Base-by-base conservation (phyloP, 352 stramenopile genomes). In the Phytophthora meadii region DNA sequence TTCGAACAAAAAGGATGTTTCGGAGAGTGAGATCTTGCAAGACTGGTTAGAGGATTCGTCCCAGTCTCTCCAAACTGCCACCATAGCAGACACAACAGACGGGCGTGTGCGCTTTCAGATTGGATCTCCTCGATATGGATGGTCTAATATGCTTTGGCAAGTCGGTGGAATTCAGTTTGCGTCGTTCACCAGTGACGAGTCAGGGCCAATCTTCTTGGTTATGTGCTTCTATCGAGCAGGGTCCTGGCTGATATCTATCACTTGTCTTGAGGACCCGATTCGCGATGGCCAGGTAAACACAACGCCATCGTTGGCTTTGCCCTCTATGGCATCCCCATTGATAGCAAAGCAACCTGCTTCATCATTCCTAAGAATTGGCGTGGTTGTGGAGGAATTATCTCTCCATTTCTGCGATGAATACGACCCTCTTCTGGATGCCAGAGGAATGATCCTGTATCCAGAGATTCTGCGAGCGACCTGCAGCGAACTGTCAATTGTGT, bases 91-190 rank as follows among this genome's bases (percentile, higher is more conserved):
- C 7, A 48, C 27, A 27, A 47, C 32, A 7, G 57, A 58, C 9
- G 70, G 80, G 9, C 65, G 52, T 8, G 72, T 75, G 22, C 77
- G 86, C 41, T 94, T 94, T 59, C 84, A 92, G 66, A 76, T 95
- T 24, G 84, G 87, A 22, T 71, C 74, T 4, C 77, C 79, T 0
- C 46, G 59, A 22, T 86, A 81, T 9, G 85, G 85, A 2, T 95
- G 88, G 88, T 94, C 88, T 8, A 93, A 92, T 62, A 54, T 71
- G 19, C 55, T 95, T 39, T 95, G 88, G 88, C 79, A 94, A 65
- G 84, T 92, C 40, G 73, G 76, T 30, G 88, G 88, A 1, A 92
- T 95, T 64, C 88, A 95, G 66, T 95, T 95, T 56, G 86, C 84
- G 12, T 84, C 80, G 5, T 88, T 91, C 63, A 8, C 55, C 24